Base-by-base conservation (phyloP, 1,284 basidiomycete species). In the Tilletiaria anomala region DNA sequence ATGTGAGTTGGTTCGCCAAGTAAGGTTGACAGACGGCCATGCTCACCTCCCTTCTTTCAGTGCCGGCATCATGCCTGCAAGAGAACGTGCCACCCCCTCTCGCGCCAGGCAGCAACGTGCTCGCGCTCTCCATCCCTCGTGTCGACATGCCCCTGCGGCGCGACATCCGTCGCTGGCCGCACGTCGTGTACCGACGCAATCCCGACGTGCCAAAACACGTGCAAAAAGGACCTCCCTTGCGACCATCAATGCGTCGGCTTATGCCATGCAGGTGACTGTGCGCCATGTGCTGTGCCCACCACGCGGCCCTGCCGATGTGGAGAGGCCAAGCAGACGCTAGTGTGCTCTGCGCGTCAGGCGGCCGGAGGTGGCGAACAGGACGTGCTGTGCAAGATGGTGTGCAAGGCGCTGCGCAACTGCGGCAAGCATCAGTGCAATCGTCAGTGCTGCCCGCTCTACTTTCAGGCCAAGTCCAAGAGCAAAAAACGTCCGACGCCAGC, bases 281-380 rank as follows among this genome's bases (percentile, higher is more conserved):
- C 63, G 16, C 58, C 60, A 11, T 66, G 63, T 35, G 33, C 36
- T 10, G 51, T 50, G 14, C 44, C 45, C 3, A 51, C 60, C 12
- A 44, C 52, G 39, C 54, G 55, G n/a, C 62, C 62, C 6, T 66
- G 63, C 36, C 58, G 63, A 15, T 66, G 63, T 35, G 61, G 61
- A 26, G 56, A 59, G 35, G 52, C 51, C 19, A 61, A 58, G 43
- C 50, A 54, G 37, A 58, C 48, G 10, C 45, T 52, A 12, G 35
- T 47, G 5, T 65, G 48, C 33, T 37, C 44, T 43, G 56, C 54
- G 35, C 43, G 45, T 15, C 50, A 49, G 37, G 41, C 43, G 33
- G 40, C 39, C 16, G 51, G 51, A 32, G 47, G 54, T 22, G 42
- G 39, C n/a, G 49, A 57, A 39, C 52, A 8, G 26, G 26, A 55